Evolutionary conservation across 2,329 filamentous ascomycete genomes (phyloP).

Genomic region (Monosporascus sp.): DNA sequence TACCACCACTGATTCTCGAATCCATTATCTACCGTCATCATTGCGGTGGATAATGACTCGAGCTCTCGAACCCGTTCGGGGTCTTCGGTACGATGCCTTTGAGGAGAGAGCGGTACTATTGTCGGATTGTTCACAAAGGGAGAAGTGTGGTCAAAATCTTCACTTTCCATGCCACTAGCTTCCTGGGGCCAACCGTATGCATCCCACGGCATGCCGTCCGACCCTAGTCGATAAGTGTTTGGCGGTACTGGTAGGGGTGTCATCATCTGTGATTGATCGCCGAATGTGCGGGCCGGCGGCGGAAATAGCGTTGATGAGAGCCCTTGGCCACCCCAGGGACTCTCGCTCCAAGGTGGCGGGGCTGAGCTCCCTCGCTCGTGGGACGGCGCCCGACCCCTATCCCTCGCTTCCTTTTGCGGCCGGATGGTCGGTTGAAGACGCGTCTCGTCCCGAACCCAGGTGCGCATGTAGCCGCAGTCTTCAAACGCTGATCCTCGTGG

Average conservation of each 20-base stretch:
- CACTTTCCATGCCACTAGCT: slow-evolving; percentile 22
- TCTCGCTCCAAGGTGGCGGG: slow-evolving; percentile 41
- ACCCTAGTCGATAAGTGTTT: slow-evolving; percentile 37
- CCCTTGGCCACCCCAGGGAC: slow-evolving; percentile 38
- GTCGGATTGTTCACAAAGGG: slow-evolving; percentile 18
- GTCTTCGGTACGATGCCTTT: slow-evolving; percentile 23
- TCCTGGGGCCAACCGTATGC: slow-evolving; percentile 29
- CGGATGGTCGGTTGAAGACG: slow-evolving; percentile 8
- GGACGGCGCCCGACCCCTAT: slow-evolving; percentile 22
- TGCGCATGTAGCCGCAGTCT: slow-evolving; percentile 13
- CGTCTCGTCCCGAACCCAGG: slow-evolving; percentile 7
- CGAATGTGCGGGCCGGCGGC: slow-evolving; percentile 12
- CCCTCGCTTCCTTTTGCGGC: slow-evolving; percentile 12
- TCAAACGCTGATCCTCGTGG: slow-evolving; percentile 10
- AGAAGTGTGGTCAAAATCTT: slow-evolving; percentile 14
- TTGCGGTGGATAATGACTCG: slow-evolving; percentile 43
- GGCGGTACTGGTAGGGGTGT: slow-evolving; percentile 38
- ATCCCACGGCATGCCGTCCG: slow-evolving; percentile 44
- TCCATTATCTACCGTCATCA: slow-evolving; percentile 53
- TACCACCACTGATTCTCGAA: slow-evolving; percentile 56
- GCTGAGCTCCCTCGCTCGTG: slow-evolving; percentile 44
- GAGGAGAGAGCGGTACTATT: slow-evolving; percentile 16
- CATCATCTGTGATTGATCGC: slow-evolving; percentile 25
- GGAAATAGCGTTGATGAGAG: slow-evolving; percentile 23
- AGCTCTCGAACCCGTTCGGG: slow-evolving; percentile 35